Evolutionary conservation across 2,329 filamentous ascomycete genomes (phyloP).

Genomic region (Curvularia lunata): DNA sequence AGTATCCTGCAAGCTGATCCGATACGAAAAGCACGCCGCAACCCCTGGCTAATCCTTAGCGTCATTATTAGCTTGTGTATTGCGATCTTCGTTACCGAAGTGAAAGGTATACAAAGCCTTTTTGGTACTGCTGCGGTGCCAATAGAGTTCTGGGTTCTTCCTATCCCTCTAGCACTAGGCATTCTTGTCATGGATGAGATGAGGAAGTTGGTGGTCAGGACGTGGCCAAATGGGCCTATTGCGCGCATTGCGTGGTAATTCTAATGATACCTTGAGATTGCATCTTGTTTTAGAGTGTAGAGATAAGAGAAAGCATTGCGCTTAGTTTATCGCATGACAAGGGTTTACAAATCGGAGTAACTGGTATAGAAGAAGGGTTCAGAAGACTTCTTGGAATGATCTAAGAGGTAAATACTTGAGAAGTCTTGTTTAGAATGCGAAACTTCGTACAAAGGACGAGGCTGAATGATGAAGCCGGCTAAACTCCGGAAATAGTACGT

Average conservation of each 20-base stretch:
- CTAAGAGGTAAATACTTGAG: too few relatives aligned
- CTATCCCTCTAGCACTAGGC: background rate
- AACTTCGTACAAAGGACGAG: background rate
- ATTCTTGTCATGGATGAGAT: slow-evolving; percentile 2
- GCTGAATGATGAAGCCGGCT: background rate
- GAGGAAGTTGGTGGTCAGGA: background rate
- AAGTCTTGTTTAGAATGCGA: background rate
- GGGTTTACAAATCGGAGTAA: too few relatives aligned
- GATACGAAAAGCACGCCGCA: background rate
- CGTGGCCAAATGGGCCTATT: background rate
- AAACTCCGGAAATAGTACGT: background rate
- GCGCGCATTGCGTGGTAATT: background rate
- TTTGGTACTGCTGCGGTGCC: background rate
- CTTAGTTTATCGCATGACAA: too few relatives aligned
- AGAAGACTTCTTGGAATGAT: too few relatives aligned
- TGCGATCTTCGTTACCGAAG: background rate
- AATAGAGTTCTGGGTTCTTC: background rate
- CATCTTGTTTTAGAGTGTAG: too few relatives aligned
- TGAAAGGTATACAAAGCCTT: background rate
- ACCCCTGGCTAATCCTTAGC: background rate
- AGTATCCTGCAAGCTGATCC: slow-evolving; percentile 1
- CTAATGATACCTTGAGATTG: too few relatives aligned
- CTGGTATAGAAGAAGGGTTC: too few relatives aligned
- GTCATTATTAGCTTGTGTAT: background rate
- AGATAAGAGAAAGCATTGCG: too few relatives aligned